Evolutionary conservation across 148 eudicot genomes (phyloP), one percentile per base, ranked within the genome.

Genomic region (Persicaria maculosa): DNA sequence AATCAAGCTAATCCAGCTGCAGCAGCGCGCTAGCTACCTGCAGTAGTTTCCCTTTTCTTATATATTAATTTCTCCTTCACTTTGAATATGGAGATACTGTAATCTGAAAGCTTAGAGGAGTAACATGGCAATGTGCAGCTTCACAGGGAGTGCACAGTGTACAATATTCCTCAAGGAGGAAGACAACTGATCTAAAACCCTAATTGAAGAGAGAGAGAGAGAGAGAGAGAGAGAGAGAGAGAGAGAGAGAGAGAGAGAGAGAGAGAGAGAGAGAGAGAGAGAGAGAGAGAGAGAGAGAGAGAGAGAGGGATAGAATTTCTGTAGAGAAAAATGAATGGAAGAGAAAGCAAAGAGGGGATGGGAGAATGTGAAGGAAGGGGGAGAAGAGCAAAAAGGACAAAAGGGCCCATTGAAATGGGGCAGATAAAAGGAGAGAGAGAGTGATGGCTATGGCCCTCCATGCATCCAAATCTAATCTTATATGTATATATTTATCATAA

Each of bases 81-180:
- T 59, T 59, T 65, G 47, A 43, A 14, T 36, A 5, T 9, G 4
- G 68, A 8, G 36, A 75, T 50, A 73, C 57, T 73, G 65, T 44
- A 69, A 47, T 43, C 11, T 50, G 43, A 43, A 45, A 69, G 59
- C 50, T 53, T 76, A 44, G 20, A 75, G 31, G 57, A 64, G 61
- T 15, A 74, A 55, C 2, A 55, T 22, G 16, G 8, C 47, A 54
- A 14, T 71, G 22, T 50, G 48, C 74, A 72, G 62, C 62, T 77
- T 71, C 79, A 77, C 73, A 52, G 75, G 71, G 65, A 71, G 70
- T 59, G 58, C 55, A 72, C 57, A 52, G 72, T 50, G 5, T 31
- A 31, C 40, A 31, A 48, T 31, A 6, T 40, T 65, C 47, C 14
- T 45, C 70, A 59, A 59, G 31, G 10, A 16, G 7, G 43, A 15